A percentile compares a stretch with the other conserved stretches of the same genome.
These are phyloP conservation scores for Ogataea populi-albae DNA, from an alignment of 805 yeast species.

Conservation along the genomic window DNA sequence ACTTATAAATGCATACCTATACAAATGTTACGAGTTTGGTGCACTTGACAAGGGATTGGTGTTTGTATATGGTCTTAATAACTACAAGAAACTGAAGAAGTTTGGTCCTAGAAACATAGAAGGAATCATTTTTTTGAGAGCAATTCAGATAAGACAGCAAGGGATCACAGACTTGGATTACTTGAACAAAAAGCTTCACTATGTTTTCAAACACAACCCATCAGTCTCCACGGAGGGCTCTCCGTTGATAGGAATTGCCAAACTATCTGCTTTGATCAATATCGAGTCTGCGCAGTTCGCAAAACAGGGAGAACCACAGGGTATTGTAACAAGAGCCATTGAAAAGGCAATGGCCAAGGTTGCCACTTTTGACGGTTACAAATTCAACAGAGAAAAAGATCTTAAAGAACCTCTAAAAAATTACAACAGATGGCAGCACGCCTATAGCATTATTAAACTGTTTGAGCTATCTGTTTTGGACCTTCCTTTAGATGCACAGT, in stretches of 20 bases:
- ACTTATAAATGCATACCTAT: conserved; percentile 25
- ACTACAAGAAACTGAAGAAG: conserved; percentile 11
- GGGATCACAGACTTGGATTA: conserved; percentile 13
- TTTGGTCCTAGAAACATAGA: conserved; percentile 23
- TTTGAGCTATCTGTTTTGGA: conserved; percentile 13
- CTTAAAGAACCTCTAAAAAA: conserved; percentile 5
- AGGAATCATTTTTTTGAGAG: conserved; percentile 24
- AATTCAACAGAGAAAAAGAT: conserved; percentile 5
- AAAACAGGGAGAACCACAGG: conserved; percentile 2
- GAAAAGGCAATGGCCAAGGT: conserved; percentile 4
- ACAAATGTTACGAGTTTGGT: conserved; percentile 26
- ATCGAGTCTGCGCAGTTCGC: conserved; percentile 11
- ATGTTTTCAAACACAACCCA: conserved; percentile 15
- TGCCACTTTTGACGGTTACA: conserved; percentile 5
- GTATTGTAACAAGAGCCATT: conserved; percentile 4
- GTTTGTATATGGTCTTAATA: conserved; percentile 19
- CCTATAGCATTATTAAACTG: conserved; percentile 17
- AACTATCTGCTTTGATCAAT: conserved; percentile 13
- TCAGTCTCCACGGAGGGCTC: conserved; percentile 4
- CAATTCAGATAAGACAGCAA: conserved; percentile 16
- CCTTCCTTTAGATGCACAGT: conserved; percentile 12
- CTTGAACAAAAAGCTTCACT: conserved; percentile 14
- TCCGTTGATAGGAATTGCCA: conserved; percentile 8
- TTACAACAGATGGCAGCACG: conserved; percentile 16
- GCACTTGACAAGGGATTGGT: conserved; percentile 15